Conservation (phyloP, 257 asterid genomes). For the Perilla frutescens region DNA sequence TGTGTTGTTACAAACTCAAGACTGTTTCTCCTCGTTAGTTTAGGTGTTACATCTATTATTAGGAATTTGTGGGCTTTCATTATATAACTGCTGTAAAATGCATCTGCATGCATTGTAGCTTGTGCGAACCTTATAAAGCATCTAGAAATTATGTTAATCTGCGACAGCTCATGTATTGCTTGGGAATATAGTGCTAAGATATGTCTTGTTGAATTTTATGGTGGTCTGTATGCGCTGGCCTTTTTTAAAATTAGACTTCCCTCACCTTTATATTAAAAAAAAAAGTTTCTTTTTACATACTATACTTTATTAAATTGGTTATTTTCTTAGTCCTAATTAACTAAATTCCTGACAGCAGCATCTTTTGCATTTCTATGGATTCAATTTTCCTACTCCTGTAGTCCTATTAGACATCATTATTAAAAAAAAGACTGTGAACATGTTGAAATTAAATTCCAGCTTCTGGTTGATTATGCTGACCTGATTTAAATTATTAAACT, state of each 20-base stretch:
- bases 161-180: background rate
- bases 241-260: background rate
- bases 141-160: background rate
- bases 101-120: slow-evolving; percentile 3
- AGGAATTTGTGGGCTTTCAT: slow-evolving; percentile 10
- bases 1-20: background rate
- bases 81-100: background rate
- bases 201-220: slow-evolving; percentile 16
- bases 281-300: background rate
- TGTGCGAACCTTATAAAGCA: slow-evolving; percentile 17
- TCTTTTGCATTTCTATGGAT: background rate
- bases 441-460: slow-evolving; percentile 8
- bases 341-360: background rate
- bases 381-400: background rate
- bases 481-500: background rate
- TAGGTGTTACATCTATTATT: background rate
- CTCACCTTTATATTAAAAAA: background rate
- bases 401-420: background rate
- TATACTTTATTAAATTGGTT: background rate
- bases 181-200: background rate
- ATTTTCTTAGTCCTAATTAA: background rate
- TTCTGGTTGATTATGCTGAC: slow-evolving; percentile 10
- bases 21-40: background rate
- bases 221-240: background rate
- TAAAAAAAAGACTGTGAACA: background rate